Conservation (phyloP, 2,329 filamentous ascomycete genomes). For the Aspergillus sojae region DNA sequence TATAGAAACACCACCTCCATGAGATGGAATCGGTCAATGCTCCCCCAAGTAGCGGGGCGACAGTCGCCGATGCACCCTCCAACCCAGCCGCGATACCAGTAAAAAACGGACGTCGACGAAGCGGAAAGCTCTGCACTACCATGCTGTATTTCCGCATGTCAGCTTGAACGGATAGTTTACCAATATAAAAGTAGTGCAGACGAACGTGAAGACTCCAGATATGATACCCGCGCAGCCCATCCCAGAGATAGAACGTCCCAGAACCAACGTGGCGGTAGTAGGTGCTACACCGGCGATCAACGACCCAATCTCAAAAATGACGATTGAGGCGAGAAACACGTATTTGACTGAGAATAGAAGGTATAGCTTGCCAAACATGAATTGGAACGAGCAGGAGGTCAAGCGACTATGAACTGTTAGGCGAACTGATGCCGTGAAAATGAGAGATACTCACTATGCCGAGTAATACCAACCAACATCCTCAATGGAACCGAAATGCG, state of each 20-base stretch:
- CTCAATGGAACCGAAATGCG: constrained; percentile 2
- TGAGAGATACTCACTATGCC: background rate
- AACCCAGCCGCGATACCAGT: background rate
- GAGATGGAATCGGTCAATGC: constrained; percentile 3
- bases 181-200: background rate
- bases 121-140: background rate
- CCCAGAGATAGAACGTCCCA: constrained; percentile 8
- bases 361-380: constrained; percentile 12
- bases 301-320: constrained; percentile 9
- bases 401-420: constrained; percentile 3
- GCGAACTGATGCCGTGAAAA: background rate
- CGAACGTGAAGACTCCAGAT: constrained; percentile 4
- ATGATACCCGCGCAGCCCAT: constrained; percentile 10
- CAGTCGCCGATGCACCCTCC: background rate
- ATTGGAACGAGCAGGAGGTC: constrained; percentile 8
- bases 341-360: constrained; percentile 6
- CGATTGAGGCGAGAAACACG: constrained; percentile 3
- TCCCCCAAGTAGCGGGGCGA: constrained; percentile 8
- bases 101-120: constrained; percentile 1
- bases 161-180: background rate
- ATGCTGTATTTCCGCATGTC: background rate
- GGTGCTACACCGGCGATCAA: constrained; percentile 5
- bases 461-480: constrained; percentile 12
- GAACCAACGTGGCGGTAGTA: constrained; percentile 1
- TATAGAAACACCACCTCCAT: constrained; percentile 39